These are phyloP conservation scores for Penicillium cosmopolitanum DNA, from an alignment of 495 filamentous ascomycete genomes.

Conservation along the genomic window DNA sequence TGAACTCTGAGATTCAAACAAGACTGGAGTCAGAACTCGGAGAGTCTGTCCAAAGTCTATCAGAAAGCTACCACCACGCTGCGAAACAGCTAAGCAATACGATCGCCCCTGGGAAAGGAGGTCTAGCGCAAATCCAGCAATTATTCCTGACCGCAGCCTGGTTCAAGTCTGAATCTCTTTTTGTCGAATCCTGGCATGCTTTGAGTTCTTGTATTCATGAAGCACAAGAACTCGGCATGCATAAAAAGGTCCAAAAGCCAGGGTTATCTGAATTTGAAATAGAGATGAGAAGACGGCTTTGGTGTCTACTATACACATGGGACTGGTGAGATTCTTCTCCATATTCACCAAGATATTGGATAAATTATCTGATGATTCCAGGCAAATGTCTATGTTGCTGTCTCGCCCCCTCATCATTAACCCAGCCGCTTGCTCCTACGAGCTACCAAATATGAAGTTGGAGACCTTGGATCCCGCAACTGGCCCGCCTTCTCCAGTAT, in stretches of 20 bases:
- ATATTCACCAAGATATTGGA: neutral
- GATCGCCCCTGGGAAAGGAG: constrained; percentile 50
- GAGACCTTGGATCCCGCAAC: constrained; percentile 18
- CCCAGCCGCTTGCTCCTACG: constrained; percentile 20
- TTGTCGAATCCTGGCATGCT: constrained; percentile 56
- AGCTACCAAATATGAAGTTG: constrained; percentile 30
- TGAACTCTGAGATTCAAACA: constrained; percentile 37
- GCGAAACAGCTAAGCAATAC: constrained; percentile 49
- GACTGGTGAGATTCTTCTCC: constrained; percentile 32
- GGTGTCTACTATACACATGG: constrained; percentile 45
- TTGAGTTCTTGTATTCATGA: constrained; percentile 50
- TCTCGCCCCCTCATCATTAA: constrained; percentile 36
- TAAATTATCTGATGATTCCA: constrained; percentile 9
- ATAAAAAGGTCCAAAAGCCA: constrained; percentile 40
- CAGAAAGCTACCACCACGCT: constrained; percentile 44
- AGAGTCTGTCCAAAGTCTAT: constrained; percentile 38
- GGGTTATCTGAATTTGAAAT: constrained; percentile 45
- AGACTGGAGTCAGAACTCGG: constrained; percentile 53
- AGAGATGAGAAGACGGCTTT: constrained; percentile 42
- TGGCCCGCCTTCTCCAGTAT: constrained; percentile 27
- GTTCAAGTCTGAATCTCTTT: constrained; percentile 56
- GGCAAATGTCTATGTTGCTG: constrained; percentile 37
- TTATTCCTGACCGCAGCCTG: constrained; percentile 54
- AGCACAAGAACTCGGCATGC: constrained; percentile 56
- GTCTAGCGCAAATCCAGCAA: constrained; percentile 54